A percentile compares a stretch with the other conserved stretches of the same genome.
Conservation (phyloP, 331 rosid species). For the Rosa hybrid region DNA sequence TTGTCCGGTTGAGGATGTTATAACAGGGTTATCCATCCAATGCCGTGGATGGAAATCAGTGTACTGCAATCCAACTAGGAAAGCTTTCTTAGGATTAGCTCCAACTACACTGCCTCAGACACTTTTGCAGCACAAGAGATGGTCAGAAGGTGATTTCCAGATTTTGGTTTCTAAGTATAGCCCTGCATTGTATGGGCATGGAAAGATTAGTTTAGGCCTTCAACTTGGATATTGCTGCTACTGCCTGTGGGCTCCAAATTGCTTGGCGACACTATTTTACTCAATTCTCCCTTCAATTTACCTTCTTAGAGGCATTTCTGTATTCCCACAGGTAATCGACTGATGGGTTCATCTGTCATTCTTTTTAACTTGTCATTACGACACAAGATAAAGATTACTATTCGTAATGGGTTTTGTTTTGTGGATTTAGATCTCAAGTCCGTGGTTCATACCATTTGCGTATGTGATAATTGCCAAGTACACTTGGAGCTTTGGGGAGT, state of each 20-base stretch:
- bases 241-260: constrained; percentile 50
- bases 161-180: constrained; percentile 54
- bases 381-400: background rate
- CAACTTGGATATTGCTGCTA: constrained; percentile 49
- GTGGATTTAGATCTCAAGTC: constrained; percentile 61
- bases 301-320: constrained; percentile 60
- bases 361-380: background rate
- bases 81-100: constrained; percentile 58
- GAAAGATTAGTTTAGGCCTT: constrained; percentile 49
- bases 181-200: constrained; percentile 45
- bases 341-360: background rate
- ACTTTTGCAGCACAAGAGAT: constrained; percentile 72
- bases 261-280: constrained; percentile 46
- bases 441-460: constrained; percentile 65
- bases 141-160: constrained; percentile 74
- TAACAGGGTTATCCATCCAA: constrained; percentile 62
- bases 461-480: constrained; percentile 47
- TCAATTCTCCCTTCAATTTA: constrained; percentile 58
- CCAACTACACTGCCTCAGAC: constrained; percentile 48
- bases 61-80: constrained; percentile 53
- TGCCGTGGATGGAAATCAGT: constrained; percentile 70
- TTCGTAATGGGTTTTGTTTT: constrained; percentile 7
- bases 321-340: constrained; percentile 62
- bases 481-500: constrained; percentile 46
- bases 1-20: constrained; percentile 56